A percentile compares a stretch with the other conserved stretches of the same genome.
phyloP scores from a whole-genome alignment of 306 rosid species.

The Cucurbita moschata region DNA sequence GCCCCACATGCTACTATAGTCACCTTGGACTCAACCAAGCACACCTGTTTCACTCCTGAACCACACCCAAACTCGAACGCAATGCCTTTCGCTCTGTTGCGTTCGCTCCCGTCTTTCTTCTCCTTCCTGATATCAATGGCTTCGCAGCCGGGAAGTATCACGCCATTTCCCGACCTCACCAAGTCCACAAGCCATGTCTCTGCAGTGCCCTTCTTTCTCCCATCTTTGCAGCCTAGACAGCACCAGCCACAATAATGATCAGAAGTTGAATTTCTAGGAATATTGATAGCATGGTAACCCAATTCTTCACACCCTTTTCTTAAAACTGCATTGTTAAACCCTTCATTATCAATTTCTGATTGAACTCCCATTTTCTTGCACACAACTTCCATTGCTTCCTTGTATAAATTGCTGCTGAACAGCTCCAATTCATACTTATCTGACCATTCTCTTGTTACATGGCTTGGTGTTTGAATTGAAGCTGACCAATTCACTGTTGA shows the following conservation, averaged over 20 bases:
- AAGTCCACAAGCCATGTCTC: conserved; percentile 83
- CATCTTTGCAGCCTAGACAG: conserved; percentile 63
- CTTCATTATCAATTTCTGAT: conserved; percentile 43
- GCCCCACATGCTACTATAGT: conserved; percentile 78
- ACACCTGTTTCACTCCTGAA: conserved; percentile 29
- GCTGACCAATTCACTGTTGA: not conserved
- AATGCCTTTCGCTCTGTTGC: conserved; percentile 39
- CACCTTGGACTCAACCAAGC: conserved; percentile 63
- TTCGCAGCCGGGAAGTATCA: conserved; percentile 47
- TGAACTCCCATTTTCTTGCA: conserved; percentile 65
- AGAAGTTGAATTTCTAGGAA: conserved; percentile 52
- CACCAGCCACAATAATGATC: conserved; percentile 92
- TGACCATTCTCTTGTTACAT: conserved; percentile 57
- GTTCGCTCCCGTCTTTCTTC: conserved; percentile 24
- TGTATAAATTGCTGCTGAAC: conserved; percentile 48
- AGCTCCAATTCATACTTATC: conserved; percentile 26
- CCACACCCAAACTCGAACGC: conserved; percentile 27
- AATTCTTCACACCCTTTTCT: conserved; percentile 66
- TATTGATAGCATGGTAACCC: conserved; percentile 44
- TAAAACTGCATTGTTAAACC: conserved; percentile 56
- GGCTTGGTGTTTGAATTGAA: conserved; percentile 30
- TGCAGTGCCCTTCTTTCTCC: conserved; percentile 53
- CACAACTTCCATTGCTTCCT: conserved; percentile 52
- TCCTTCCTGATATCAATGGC: conserved; percentile 38
- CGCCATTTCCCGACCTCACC: conserved; percentile 62